Base-by-base conservation (phyloP, 768 basidiomycete species). In the Tylopilus plumbeoviolaceoides region DNA sequence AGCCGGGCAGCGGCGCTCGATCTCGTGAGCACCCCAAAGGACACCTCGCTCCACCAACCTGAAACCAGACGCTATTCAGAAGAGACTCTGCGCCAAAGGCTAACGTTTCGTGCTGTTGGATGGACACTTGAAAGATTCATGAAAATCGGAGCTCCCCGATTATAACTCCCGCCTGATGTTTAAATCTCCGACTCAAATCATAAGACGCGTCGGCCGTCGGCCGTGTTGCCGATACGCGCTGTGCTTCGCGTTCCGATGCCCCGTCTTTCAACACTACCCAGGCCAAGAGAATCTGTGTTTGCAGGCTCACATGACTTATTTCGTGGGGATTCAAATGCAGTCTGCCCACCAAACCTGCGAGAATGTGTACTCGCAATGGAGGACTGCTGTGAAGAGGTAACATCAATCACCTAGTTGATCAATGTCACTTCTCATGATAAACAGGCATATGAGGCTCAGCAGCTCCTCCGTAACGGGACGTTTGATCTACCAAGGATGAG, bases 361-460 rank as follows among this genome's bases (percentile, higher is more conserved):
- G 89, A 89, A 69, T 89, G 89, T 61, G 89, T 91, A 5, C 72
- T 78, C 58, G 83, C 85, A 1, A 82, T 90, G 79, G 85, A 89
- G 60, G 85, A 89, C 59, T 89, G 88, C 59, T 90, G 87, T 62
- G 84, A 89, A 65, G 85, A 89, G 81, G 85, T 82, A 53, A 48
- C 70, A 55, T 36, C 5, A 10, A 15, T 33, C 38, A 12, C 36
- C 12, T 40, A 25, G 17, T 41, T 33, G 25, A 53, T 30, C 30
- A 11, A 36, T 45, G 3, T 38, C 41, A 3, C 46, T 47, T 40
- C 44, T 56, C 44, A 59, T 43, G 9, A 12, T 6, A 35, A 43
- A 21, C 54, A 90, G 86, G 81, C 82, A 23, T 73, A 80, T 56
- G 86, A 86, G 65, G 82, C 86, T 10, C 85, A 90, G 52, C 73